phyloP scores from a whole-genome alignment of 2,329 filamentous ascomycete genomes.

The Fusarium scirpi region DNA sequence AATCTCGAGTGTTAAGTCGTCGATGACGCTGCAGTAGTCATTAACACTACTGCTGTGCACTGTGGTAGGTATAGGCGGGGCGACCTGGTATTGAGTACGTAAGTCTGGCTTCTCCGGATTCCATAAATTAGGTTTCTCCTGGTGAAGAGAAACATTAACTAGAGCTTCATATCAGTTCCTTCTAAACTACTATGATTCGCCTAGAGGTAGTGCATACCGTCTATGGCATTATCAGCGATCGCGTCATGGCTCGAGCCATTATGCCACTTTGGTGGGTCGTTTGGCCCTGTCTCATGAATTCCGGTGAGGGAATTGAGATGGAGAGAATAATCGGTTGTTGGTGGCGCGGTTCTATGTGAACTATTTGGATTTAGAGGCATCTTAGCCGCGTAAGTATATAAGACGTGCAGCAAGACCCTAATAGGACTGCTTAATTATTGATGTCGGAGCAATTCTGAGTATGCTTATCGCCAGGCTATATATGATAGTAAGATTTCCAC shows the following conservation, averaged over 20 bases:
- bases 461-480: no score
- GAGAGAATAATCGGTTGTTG: not conserved
- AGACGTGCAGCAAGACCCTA: not conserved
- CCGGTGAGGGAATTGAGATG: not conserved
- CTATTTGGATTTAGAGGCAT: not conserved
- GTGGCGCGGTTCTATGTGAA: not conserved
- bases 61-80: conserved; percentile 48
- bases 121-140: no score
- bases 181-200: not conserved
- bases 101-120: conserved; percentile 50
- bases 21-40: conserved; percentile 84
- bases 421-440: no score
- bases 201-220: not conserved
- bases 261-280: not conserved
- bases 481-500: no score
- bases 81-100: conserved; percentile 30
- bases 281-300: not conserved
- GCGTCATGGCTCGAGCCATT: not conserved
- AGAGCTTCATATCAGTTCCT: not conserved
- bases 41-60: conserved; percentile 73
- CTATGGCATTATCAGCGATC: not conserved
- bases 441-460: no score
- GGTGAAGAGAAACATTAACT: conserved; percentile 68
- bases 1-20: conserved; percentile 87
- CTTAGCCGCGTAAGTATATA: not conserved